Percentiles rank a stretch among this genome's conserved stretches.
These are phyloP conservation scores for Chamaecyparis obtusa DNA, from an alignment of 75 land plant genomes.

Conservation along the genomic window DNA sequence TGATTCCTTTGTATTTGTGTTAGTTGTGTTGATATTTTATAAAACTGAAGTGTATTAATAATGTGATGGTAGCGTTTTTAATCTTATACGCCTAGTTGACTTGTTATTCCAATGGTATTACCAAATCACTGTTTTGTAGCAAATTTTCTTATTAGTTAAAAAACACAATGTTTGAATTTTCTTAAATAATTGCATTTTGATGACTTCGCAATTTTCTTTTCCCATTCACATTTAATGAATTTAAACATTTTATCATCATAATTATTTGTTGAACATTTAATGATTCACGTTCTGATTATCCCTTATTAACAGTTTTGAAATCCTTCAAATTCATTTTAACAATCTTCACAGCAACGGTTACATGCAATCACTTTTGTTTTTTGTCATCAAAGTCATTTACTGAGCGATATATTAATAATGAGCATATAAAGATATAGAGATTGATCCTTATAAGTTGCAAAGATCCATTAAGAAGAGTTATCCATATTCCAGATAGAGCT, in stretches of 20 bases:
- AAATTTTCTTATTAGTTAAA: background rate
- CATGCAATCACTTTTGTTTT: background rate
- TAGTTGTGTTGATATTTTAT: no score
- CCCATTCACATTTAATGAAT: background rate
- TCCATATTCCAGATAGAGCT: background rate
- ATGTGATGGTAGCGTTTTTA: background rate
- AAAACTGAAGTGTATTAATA: no score
- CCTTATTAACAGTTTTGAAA: background rate
- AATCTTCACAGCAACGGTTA: no score
- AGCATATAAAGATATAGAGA: background rate
- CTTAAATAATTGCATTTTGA: background rate
- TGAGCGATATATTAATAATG: background rate
- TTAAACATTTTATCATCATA: background rate
- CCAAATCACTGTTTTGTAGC: background rate
- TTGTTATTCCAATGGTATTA: background rate
- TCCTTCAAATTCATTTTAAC: background rate
- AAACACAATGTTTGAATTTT: background rate
- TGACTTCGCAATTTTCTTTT: background rate
- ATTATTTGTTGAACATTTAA: background rate
- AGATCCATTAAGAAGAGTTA: background rate
- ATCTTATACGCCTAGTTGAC: background rate
- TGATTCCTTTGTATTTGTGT: background rate
- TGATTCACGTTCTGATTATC: background rate
- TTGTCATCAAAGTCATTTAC: background rate
- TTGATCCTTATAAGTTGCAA: background rate